phyloP scores from a whole-genome alignment of 345 rosid genomes.

The Brassica cretica region DNA sequence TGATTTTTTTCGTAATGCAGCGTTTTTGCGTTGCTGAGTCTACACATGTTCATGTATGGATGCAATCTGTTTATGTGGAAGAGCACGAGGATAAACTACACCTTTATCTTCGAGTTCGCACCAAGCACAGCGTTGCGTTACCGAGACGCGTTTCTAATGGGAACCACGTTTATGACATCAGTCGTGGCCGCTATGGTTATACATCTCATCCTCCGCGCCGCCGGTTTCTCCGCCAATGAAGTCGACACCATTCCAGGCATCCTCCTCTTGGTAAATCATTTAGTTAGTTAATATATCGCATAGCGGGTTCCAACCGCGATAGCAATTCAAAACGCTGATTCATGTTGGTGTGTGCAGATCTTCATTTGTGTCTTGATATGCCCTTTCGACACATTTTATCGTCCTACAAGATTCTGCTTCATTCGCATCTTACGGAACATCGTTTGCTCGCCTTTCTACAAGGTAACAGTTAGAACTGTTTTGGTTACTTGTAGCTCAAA shows the following conservation, averaged over 20 bases:
- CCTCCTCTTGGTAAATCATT: slow-evolving; percentile 57
- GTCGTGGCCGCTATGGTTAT: slow-evolving; percentile 80
- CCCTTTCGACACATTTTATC: slow-evolving; percentile 78
- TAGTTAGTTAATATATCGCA: background rate
- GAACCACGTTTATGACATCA: slow-evolving; percentile 89
- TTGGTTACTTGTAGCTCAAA: slow-evolving; percentile 20
- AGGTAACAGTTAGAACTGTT: slow-evolving; percentile 41
- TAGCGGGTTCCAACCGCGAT: background rate
- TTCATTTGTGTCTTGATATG: slow-evolving; percentile 62
- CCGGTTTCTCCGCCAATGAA: slow-evolving; percentile 50
- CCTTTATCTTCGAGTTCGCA: slow-evolving; percentile 79
- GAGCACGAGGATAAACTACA: slow-evolving; percentile 77
- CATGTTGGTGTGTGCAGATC: slow-evolving; percentile 45
- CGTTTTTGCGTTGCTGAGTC: slow-evolving; percentile 76
- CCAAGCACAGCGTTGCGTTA: slow-evolving; percentile 77
- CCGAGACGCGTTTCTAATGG: slow-evolving; percentile 82
- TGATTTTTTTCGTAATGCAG: slow-evolving; percentile 45
- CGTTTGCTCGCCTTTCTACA: slow-evolving; percentile 79
- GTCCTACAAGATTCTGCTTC: slow-evolving; percentile 83
- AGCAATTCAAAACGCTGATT: slow-evolving; percentile 8
- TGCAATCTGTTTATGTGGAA: slow-evolving; percentile 94
- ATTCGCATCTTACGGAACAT: slow-evolving; percentile 76
- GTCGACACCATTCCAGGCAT: slow-evolving; percentile 88
- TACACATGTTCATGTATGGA: slow-evolving; percentile 94
- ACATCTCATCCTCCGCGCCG: slow-evolving; percentile 73